phyloP scores from a whole-genome alignment of 1,284 basidiomycete genomes.

The Mixia osmundae region DNA sequence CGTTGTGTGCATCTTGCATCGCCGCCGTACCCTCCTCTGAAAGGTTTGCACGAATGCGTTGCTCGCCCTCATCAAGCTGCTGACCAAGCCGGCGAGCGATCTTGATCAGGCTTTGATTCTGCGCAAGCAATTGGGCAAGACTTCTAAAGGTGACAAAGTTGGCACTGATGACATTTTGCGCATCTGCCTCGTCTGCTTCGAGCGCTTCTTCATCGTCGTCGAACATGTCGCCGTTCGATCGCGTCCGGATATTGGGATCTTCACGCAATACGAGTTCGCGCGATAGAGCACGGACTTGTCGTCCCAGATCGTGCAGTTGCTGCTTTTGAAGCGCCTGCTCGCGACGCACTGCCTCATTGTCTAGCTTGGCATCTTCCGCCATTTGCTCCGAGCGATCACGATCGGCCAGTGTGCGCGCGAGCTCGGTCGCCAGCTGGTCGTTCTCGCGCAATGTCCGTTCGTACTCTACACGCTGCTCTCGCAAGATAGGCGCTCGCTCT shows the following conservation, averaged over 20 bases:
- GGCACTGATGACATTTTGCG: constrained; percentile 58
- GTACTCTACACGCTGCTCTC: constrained; percentile 65
- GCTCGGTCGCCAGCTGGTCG: constrained; percentile 49
- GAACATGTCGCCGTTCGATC: constrained; percentile 34
- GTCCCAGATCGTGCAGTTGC: constrained; percentile 53
- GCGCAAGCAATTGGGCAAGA: constrained; percentile 54
- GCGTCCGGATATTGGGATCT: constrained; percentile 51
- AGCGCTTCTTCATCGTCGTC: constrained; percentile 19
- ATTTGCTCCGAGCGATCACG: constrained; percentile 29
- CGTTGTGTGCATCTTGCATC: constrained; percentile 60
- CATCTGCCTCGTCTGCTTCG: constrained; percentile 32
- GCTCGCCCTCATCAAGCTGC: constrained; percentile 22
- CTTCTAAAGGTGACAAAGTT: constrained; percentile 71
- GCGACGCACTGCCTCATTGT: constrained; percentile 12
- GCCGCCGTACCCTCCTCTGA: constrained; percentile 38
- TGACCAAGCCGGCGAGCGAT: constrained; percentile 40
- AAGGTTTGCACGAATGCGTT: constrained; percentile 6
- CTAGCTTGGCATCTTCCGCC: constrained; percentile 12
- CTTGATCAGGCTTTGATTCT: constrained; percentile 68
- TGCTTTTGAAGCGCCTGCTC: constrained; percentile 36
- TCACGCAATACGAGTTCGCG: constrained; percentile 52
- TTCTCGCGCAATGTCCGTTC: constrained; percentile 52
- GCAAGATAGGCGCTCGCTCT: constrained; percentile 62
- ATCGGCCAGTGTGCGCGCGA: constrained; percentile 43
- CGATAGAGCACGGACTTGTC: constrained; percentile 56